A percentile compares a stretch with the other conserved stretches of the same genome.
These are phyloP conservation scores for Volvox reticuliferus DNA, from an alignment of 139 green algal genomes.

Conservation along the genomic window DNA sequence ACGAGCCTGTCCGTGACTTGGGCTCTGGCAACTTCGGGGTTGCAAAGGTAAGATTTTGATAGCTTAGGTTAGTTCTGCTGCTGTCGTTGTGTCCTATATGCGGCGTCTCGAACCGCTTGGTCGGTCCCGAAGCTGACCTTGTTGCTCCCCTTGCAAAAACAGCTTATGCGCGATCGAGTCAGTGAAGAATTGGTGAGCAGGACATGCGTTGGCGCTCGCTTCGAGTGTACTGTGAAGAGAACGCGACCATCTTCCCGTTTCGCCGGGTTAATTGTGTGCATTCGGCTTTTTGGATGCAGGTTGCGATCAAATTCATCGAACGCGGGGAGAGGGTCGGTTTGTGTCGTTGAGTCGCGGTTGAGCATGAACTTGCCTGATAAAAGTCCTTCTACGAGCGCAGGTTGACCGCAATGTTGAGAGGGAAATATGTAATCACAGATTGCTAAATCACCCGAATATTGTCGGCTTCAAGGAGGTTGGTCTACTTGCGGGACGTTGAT, in stretches of 20 bases:
- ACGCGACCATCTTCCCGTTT: neutral
- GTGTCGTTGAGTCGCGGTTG: neutral
- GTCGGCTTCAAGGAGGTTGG: conserved; percentile 93
- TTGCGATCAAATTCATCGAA: conserved; percentile 78
- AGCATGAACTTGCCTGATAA: neutral
- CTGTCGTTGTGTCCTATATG: neutral
- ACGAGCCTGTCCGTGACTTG: conserved; percentile 73
- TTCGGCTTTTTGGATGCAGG: conserved; percentile 6
- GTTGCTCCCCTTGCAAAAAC: neutral
- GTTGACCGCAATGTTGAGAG: conserved; percentile 98
- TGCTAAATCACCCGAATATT: conserved; percentile 97
- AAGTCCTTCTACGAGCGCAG: conserved; percentile 54
- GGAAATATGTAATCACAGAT: conserved; percentile 98
- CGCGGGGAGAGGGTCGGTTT: conserved; percentile 56
- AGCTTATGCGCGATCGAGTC: conserved; percentile 62
- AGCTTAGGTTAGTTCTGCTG: neutral
- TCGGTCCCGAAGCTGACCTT: neutral
- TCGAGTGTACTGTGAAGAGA: neutral
- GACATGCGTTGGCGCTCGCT: neutral
- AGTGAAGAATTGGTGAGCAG: conserved; percentile 57
- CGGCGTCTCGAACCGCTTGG: neutral
- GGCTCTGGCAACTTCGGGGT: conserved; percentile 97
- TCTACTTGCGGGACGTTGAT: no score
- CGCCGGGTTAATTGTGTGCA: neutral
- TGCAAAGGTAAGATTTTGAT: conserved; percentile 66